A percentile compares a stretch with the other conserved stretches of the same genome.
Evolutionary conservation across 1,139 yeast genomes (phyloP).

Genomic region (Komagataea norvegica): DNA sequence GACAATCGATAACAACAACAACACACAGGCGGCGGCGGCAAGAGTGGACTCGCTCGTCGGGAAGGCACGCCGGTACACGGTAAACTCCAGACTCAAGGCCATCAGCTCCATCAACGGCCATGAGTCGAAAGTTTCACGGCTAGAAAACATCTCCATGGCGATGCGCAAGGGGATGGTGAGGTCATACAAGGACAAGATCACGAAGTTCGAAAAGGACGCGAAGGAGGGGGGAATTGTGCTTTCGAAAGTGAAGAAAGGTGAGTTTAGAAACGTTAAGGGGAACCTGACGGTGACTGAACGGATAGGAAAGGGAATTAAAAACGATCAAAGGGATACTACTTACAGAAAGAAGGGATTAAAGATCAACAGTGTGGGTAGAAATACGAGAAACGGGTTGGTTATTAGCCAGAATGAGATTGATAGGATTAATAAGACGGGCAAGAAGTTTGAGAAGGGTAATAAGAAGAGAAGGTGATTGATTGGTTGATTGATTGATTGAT

Average conservation of each 20-base stretch:
- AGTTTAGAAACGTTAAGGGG: constrained; percentile 50
- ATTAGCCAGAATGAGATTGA: constrained; percentile 67
- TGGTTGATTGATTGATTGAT: too few species aligned
- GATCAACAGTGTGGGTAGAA: constrained; percentile 71
- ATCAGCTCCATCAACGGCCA: constrained; percentile 46
- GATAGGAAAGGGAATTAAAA: constrained; percentile 52
- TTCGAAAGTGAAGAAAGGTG: constrained; percentile 53
- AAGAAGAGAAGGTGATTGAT: too few species aligned
- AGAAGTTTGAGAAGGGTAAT: too few species aligned
- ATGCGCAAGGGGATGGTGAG: constrained; percentile 80
- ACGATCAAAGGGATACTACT: constrained; percentile 28
- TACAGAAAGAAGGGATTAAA: constrained; percentile 70
- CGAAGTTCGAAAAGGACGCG: constrained; percentile 69
- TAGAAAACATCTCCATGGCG: constrained; percentile 83
- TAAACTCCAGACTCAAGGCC: constrained; percentile 60
- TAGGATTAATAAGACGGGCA: constrained; percentile 31
- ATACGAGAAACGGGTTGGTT: constrained; percentile 78
- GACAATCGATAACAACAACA: constrained; percentile 32
- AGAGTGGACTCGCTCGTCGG: constrained; percentile 67
- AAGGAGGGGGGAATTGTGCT: constrained; percentile 83
- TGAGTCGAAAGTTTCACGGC: constrained; percentile 29
- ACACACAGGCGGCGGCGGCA: too few species aligned
- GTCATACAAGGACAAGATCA: constrained; percentile 47
- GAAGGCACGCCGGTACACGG: constrained; percentile 67
- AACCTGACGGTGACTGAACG: constrained; percentile 42